A percentile compares a stretch with the other conserved stretches of the same genome.
These are phyloP conservation scores for Talaromyces marneffei DNA, from an alignment of 2,329 filamentous ascomycete genomes.

Conservation along the genomic window DNA sequence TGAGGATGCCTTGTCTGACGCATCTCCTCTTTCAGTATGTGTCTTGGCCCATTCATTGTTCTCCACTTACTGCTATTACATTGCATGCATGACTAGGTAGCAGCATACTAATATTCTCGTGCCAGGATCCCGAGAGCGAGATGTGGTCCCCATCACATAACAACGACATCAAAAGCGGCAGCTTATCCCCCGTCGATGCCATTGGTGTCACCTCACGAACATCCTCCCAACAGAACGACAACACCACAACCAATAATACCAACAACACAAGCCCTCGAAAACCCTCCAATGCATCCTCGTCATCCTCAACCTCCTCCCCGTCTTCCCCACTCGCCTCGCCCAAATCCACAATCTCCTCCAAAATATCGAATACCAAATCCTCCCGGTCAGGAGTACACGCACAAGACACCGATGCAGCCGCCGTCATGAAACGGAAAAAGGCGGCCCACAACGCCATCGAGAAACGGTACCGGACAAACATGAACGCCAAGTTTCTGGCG, in stretches of 20 bases:
- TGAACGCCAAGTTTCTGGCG: constrained; percentile 38
- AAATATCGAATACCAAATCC: neutral
- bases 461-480: constrained; percentile 39
- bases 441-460: constrained; percentile 39
- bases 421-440: constrained; percentile 29
- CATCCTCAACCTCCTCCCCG: constrained; percentile 1
- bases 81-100: neutral
- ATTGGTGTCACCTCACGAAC: neutral
- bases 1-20: constrained; percentile 12
- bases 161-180: constrained; percentile 9
- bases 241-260: neutral
- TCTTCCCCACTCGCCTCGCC: constrained; percentile 7
- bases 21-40: constrained; percentile 14
- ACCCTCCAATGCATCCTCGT: constrained; percentile 8
- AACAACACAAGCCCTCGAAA: neutral
- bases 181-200: constrained; percentile 6
- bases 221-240: neutral
- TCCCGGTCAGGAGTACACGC: neutral
- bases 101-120: neutral
- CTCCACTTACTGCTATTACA: neutral
- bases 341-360: constrained; percentile 1
- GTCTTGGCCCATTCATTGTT: neutral
- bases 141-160: constrained; percentile 10
- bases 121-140: constrained; percentile 12
- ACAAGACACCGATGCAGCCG: constrained; percentile 14